Base-by-base conservation (phyloP, 768 basidiomycete genomes). In the Boletus vermiculosoides region DNA sequence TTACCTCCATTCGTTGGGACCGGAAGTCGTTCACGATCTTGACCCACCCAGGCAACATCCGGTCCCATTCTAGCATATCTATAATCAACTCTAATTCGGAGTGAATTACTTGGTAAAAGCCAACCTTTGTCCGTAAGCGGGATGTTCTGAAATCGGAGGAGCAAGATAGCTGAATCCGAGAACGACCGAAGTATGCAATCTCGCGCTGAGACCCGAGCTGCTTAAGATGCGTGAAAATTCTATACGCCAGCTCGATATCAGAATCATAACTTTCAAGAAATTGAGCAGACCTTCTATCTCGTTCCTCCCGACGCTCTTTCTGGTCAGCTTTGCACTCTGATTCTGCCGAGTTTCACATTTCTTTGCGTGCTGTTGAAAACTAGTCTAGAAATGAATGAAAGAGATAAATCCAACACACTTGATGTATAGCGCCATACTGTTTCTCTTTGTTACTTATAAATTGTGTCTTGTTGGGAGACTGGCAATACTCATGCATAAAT, bases 71-170 rank as follows among this genome's bases (percentile, higher is more conserved):
- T 65, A 37, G 0, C 4, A 12, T 16, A 4, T 22, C 6, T 1
- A 20, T 3, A n/a, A 6, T 36, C 23, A 25, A 8, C 23, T 44
- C 13, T 15, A 15, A 10, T 10, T 16, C 20, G 22, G 13, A 9
- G 16, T 10, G 1, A 9, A 28, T 1, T 22, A 3, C 9, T 8
- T 13, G 2, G 12, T n/a, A 1, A 28, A 28, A 10, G 25, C 59
- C 31, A 9, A 61, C 62, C 62, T n/a, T 25, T 40, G 37, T 58
- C 50, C 8, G 52, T 66, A 11, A 66, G 65, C 0, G 55, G 52
- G 5, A 57, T 56, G 45, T 48, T 13, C 20, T 16, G 31, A 46
- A n/a, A 18, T 34, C 13, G 34, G 13, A 25, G n/a, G n/a, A n/a
- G n/a, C n/a, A n/a, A n/a, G n/a, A n/a, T n/a, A n/a, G n/a, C n/a